phyloP scores from a whole-genome alignment of 2,329 filamentous ascomycete species.

The Penicillium sp. region DNA sequence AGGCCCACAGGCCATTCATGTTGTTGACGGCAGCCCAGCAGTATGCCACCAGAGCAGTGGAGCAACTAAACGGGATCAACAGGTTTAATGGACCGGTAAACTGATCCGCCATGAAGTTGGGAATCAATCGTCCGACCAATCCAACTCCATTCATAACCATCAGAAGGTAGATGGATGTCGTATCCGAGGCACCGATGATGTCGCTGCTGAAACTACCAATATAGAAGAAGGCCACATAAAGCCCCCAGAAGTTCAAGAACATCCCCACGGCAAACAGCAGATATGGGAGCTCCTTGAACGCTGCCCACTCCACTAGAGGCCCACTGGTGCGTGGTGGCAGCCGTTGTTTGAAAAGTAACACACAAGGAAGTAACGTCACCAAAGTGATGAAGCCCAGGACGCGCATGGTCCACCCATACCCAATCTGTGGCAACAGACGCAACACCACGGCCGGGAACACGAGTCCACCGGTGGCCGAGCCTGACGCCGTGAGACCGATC shows the following conservation, averaged over 20 bases:
- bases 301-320: conserved; percentile 51
- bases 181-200: conserved; percentile 42
- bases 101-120: conserved; percentile 59
- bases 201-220: conserved; percentile 43
- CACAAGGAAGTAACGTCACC: conserved; percentile 41
- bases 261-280: conserved; percentile 43
- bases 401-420: conserved; percentile 66
- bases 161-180: conserved; percentile 59
- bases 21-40: conserved; percentile 60
- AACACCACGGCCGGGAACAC: conserved; percentile 62
- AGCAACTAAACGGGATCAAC: conserved; percentile 52
- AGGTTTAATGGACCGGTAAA: conserved; percentile 62
- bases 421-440: conserved; percentile 59
- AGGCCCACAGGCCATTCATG: conserved; percentile 58
- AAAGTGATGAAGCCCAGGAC: conserved; percentile 62
- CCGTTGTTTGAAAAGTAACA: conserved; percentile 51
- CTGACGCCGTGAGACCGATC: conserved; percentile 60
- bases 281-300: conserved; percentile 54
- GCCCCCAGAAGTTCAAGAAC: conserved; percentile 51
- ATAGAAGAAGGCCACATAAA: conserved; percentile 58
- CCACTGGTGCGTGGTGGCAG: conserved; percentile 52
- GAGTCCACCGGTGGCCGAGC: conserved; percentile 62
- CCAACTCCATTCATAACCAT: conserved; percentile 67
- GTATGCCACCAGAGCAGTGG: conserved; percentile 48
- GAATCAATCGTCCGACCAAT: conserved; percentile 57